phyloP scores from a whole-genome alignment of 805 yeast genomes.

The Saccharomycopsis olivae region DNA sequence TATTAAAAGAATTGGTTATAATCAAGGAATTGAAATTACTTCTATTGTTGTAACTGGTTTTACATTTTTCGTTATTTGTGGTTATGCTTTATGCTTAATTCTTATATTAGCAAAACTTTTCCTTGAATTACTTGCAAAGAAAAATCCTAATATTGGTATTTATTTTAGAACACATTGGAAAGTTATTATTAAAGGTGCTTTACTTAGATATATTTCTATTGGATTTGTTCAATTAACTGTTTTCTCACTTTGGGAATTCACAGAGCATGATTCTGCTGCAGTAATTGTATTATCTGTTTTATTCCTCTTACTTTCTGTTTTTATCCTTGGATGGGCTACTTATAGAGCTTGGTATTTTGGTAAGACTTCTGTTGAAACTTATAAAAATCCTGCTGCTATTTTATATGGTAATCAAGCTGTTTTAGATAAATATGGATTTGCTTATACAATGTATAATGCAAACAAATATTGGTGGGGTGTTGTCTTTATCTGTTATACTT shows the following conservation, averaged over 20 bases:
- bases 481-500: slow-evolving; percentile 47
- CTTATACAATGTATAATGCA: slow-evolving; percentile 84
- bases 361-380: slow-evolving; percentile 41
- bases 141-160: slow-evolving; percentile 32
- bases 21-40: slow-evolving; percentile 70
- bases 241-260: slow-evolving; percentile 82
- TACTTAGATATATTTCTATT: slow-evolving; percentile 69
- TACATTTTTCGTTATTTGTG: slow-evolving; percentile 72
- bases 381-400: slow-evolving; percentile 78
- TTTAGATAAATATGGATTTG: slow-evolving; percentile 74
- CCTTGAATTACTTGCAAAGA: slow-evolving; percentile 37
- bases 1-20: slow-evolving; percentile 71
- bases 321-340: slow-evolving; percentile 53
- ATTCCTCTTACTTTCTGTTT: slow-evolving; percentile 50
- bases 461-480: slow-evolving; percentile 74
- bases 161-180: slow-evolving; percentile 48
- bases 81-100: slow-evolving; percentile 56
- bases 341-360: slow-evolving; percentile 60
- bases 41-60: slow-evolving; percentile 79
- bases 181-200: slow-evolving; percentile 60
- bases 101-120: slow-evolving; percentile 45
- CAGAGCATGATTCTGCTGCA: slow-evolving; percentile 74
- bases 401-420: slow-evolving; percentile 69
- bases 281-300: slow-evolving; percentile 73
- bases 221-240: slow-evolving; percentile 78